These are phyloP conservation scores for Alternaria postmessia DNA, from an alignment of 2,329 filamentous ascomycete genomes.

Conservation along the genomic window DNA sequence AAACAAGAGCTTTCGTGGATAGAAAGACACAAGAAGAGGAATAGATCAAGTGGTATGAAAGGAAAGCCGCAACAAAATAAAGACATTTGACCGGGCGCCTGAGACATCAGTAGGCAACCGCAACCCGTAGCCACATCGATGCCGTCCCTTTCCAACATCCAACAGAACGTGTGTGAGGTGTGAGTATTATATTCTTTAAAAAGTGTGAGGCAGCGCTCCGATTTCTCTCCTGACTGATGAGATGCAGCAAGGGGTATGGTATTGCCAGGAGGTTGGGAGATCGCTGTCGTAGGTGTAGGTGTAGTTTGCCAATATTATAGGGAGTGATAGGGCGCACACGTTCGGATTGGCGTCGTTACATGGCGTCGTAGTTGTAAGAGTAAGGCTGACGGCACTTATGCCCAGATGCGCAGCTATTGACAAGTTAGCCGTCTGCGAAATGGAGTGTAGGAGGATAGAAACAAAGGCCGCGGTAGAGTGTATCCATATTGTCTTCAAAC, in stretches of 20 bases:
- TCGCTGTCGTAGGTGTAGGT: conserved; percentile 27
- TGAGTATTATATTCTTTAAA: conserved; percentile 43
- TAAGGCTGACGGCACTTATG: conserved; percentile 46
- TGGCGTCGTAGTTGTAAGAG: conserved; percentile 33
- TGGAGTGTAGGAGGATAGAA: not conserved
- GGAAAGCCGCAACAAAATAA: too few species aligned
- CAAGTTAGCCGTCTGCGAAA: conserved; percentile 33
- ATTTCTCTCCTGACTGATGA: conserved; percentile 28
- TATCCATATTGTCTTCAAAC: not conserved
- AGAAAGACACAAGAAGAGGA: not conserved
- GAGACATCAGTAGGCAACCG: conserved; percentile 25
- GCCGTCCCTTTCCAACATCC: conserved; percentile 17
- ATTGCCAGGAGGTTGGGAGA: conserved; percentile 31
- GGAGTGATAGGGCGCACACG: conserved; percentile 31
- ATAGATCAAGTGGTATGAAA: too few species aligned
- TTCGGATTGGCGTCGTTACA: conserved; percentile 46
- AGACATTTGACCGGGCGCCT: too few species aligned
- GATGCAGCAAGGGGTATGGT: conserved; percentile 41
- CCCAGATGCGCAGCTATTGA: conserved; percentile 61
- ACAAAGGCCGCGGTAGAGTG: not conserved
- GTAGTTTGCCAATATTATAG: conserved; percentile 38
- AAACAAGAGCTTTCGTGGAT: too few species aligned
- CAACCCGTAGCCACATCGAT: not conserved
- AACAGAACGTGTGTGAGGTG: conserved; percentile 29
- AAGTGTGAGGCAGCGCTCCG: conserved; percentile 24